Conservation (phyloP, 1,284 basidiomycete genomes). For the Trametes polyzona region DNA sequence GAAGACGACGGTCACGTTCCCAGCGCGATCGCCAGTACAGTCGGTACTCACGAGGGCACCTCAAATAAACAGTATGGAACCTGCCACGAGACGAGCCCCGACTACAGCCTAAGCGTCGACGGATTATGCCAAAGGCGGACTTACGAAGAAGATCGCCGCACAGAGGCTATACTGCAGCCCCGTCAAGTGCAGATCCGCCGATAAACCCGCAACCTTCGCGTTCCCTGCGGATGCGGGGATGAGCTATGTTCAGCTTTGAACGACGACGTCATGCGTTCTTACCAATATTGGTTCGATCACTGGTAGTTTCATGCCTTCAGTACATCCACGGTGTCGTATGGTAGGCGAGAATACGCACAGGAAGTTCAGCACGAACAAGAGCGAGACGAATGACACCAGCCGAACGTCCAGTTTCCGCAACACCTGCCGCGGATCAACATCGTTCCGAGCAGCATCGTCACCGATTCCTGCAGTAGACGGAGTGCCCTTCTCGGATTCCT, state of each 20-base stretch:
- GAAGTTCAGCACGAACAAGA: background rate
- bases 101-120: background rate
- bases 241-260: background rate
- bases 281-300: conserved; percentile 73
- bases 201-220: conserved; percentile 24
- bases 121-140: too few species aligned
- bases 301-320: conserved; percentile 13
- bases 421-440: background rate
- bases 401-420: background rate
- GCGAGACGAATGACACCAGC: background rate
- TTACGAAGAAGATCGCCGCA: conserved; percentile 20
- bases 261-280: conserved; percentile 46
- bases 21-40: too few species aligned
- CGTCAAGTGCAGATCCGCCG: conserved; percentile 16
- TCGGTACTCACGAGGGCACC: conserved; percentile 23
- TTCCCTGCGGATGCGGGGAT: conserved; percentile 14
- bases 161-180: conserved; percentile 25
- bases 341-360: background rate
- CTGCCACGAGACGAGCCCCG: background rate
- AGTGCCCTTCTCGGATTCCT: background rate
- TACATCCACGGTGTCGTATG: background rate
- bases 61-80: conserved; percentile 21
- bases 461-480: background rate
- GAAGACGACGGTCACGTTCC: background rate
- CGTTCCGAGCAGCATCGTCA: background rate